These are phyloP conservation scores for Yamadazyma conglobata DNA, from an alignment of 1,139 yeast species.

Conservation along the genomic window DNA sequence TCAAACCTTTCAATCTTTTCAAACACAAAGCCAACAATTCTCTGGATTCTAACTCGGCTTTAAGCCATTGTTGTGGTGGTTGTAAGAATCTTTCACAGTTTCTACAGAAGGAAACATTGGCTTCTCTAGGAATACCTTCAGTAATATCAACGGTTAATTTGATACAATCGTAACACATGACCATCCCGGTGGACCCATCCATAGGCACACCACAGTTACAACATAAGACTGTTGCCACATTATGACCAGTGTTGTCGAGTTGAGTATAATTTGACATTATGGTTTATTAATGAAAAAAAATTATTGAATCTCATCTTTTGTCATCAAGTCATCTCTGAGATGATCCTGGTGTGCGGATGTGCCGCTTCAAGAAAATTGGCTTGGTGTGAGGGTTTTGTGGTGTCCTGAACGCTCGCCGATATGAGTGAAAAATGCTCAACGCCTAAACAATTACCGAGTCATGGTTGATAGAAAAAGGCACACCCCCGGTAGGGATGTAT, in stretches of 20 bases:
- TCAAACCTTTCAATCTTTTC: slow-evolving; percentile 82
- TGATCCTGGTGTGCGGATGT: too few relatives aligned
- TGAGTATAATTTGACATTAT: slow-evolving; percentile 52
- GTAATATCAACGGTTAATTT: slow-evolving; percentile 92
- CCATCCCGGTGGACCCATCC: slow-evolving; percentile 91
- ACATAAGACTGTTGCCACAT: slow-evolving; percentile 84
- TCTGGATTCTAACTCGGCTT: slow-evolving; percentile 87
- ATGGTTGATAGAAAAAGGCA: slow-evolving; percentile 35
- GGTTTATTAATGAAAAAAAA: too few relatives aligned
- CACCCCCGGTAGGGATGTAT: slow-evolving; percentile 7
- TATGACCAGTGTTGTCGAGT: slow-evolving; percentile 24
- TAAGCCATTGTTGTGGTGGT: slow-evolving; percentile 93
- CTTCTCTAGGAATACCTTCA: slow-evolving; percentile 93
- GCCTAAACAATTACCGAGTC: slow-evolving; percentile 1
- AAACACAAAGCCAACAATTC: slow-evolving; percentile 89
- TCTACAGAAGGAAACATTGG: slow-evolving; percentile 88
- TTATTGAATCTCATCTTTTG: too few relatives aligned
- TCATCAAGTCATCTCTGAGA: too few relatives aligned
- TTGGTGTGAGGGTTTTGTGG: too few relatives aligned
- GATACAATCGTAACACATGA: slow-evolving; percentile 97
- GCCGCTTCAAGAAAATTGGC: too few relatives aligned
- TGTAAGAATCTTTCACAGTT: slow-evolving; percentile 95
- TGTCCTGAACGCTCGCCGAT: too few relatives aligned
- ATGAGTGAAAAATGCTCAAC: neutral
- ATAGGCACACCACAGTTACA: slow-evolving; percentile 98